Evolutionary conservation across 148 eudicot genomes (phyloP).

Genomic region (Polygonum aviculare): DNA sequence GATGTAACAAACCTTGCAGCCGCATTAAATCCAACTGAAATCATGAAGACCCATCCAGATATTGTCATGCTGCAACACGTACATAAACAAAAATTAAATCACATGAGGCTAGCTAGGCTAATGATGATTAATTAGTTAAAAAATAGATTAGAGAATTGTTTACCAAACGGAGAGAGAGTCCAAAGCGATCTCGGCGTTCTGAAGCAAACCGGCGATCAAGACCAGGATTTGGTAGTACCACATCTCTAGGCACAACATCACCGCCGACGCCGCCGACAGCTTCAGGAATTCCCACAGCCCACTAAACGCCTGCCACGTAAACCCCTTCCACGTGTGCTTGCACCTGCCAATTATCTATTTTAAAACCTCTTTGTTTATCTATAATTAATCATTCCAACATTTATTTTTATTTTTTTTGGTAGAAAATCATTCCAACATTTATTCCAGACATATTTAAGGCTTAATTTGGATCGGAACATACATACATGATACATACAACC

Average conservation of each 20-base stretch:
- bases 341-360: background rate
- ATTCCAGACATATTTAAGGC: too few species aligned
- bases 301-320: constrained; percentile 29
- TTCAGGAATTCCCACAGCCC: constrained; percentile 37
- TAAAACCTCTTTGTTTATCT: too few species aligned
- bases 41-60: constrained; percentile 49
- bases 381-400: background rate
- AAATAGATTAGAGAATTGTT: background rate
- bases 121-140: background rate
- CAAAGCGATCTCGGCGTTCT: constrained; percentile 35
- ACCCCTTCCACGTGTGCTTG: constrained; percentile 42
- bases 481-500: too few species aligned
- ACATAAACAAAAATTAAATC: background rate
- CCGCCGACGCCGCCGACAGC: constrained; percentile 39
- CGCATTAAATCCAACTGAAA: constrained; percentile 48
- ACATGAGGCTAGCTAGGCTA: too few species aligned
- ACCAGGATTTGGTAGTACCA: constrained; percentile 46
- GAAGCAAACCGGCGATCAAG: constrained; percentile 38
- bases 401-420: background rate
- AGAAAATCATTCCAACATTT: too few species aligned
- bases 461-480: too few species aligned
- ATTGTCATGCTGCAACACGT: constrained; percentile 35
- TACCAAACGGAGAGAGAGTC: constrained; percentile 52
- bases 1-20: constrained; percentile 38
- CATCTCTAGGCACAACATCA: constrained; percentile 50